phyloP scores from a whole-genome alignment of 169 alveolate species.

The Hepatocystis sp. region DNA sequence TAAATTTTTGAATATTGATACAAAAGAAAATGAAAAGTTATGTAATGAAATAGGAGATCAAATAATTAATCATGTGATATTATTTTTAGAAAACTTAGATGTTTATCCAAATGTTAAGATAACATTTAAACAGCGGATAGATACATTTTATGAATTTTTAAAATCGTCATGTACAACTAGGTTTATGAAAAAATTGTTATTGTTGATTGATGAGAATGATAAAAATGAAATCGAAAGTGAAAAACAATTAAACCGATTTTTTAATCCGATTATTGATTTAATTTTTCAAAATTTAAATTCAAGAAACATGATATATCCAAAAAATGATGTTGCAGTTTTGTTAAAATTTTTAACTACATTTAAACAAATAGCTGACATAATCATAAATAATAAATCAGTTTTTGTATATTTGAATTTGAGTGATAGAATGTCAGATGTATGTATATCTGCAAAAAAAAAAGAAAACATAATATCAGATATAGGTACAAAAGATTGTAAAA shows the following conservation, averaged over 20 bases:
- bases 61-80: conserved; percentile 19
- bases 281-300: conserved; percentile 34
- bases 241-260: conserved; percentile 39
- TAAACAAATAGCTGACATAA: conserved; percentile 49
- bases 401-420: conserved; percentile 39
- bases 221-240: conserved; percentile 23
- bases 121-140: conserved; percentile 23
- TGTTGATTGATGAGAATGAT: conserved; percentile 58
- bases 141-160: conserved; percentile 33
- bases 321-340: conserved; percentile 64
- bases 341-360: conserved; percentile 43
- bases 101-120: conserved; percentile 57
- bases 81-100: conserved; percentile 56
- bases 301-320: conserved; percentile 49
- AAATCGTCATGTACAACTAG: conserved; percentile 62
- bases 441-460: background rate
- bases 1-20: conserved; percentile 22
- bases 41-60: conserved; percentile 46
- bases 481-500: no score
- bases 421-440: conserved; percentile 23
- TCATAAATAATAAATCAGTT: conserved; percentile 20
- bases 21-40: conserved; percentile 8
- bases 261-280: conserved; percentile 38
- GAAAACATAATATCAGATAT: no score
- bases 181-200: conserved; percentile 28